Evolutionary conservation across 768 basidiomycete species (phyloP), one percentile per base, ranked within the genome.

Genomic region (Tulasnella sp.): DNA sequence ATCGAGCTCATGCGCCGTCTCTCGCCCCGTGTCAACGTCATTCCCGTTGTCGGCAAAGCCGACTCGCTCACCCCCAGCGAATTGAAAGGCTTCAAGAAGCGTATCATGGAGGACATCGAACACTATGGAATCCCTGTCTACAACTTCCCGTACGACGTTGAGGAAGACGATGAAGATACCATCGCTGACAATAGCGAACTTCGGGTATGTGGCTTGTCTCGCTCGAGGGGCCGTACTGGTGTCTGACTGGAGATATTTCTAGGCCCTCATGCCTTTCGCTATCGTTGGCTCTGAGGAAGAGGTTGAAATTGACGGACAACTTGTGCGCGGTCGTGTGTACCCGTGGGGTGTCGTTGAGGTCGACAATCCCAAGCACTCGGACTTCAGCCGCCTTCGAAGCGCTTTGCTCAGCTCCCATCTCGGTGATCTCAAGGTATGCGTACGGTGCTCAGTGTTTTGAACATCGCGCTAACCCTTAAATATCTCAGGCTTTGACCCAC

Each of bases 311-410:
- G 90, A 93, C 67, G 97, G 95, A 35, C 89, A 95, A 80, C 88
- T 88, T 59, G 89, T 97, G 75, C 90, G 97, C 74, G 96, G 92
- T 44, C 86, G 97, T 76, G 89, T 94, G 78, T 99, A 98, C 81
- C 97, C 97, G 4, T 99, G 97, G 97, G 97, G 97, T 77, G 86
- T 98, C 74, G 97, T 92, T 67, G 95, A 98, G 79, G 95, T 98
- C 74, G 97, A 99, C 84, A 98, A 98, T 81, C 94, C 95, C n/a
- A 91, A 94, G 80, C 97, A 99, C 83, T 97, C 93, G n/a, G 97
- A 99, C 83, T 98, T 98, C 80, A 92, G 91, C 80, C 85, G 94
- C 72, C 87, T 99, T 73, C 84, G 96, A 76, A 91, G 91, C 75
- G 96, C 95, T 47, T 84, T 99, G 70, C 85, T 99, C 77, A 91